Conservation (phyloP, 2,329 filamentous ascomycete genomes). For the Chalaropsis ovoidea region DNA sequence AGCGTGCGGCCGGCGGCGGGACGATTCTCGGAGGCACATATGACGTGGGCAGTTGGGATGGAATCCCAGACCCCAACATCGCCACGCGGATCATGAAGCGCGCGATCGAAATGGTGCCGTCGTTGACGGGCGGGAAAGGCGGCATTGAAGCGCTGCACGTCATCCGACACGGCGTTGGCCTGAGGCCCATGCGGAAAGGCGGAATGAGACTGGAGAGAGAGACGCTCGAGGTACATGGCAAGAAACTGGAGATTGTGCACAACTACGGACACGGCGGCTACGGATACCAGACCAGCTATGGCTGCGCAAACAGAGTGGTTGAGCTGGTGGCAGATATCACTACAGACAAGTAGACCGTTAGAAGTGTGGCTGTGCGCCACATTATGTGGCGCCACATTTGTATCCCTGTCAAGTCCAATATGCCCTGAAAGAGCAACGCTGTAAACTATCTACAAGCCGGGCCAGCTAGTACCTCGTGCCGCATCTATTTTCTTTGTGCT, state of each 20-base stretch:
- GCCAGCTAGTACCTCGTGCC: background rate
- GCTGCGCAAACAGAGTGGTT: constrained; percentile 57
- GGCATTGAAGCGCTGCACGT: constrained; percentile 65
- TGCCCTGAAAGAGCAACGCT: background rate
- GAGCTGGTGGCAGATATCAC: constrained; percentile 55
- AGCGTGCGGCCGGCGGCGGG: constrained; percentile 66
- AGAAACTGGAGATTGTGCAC: constrained; percentile 62
- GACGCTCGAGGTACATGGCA: constrained; percentile 45
- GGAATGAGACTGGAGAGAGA: constrained; percentile 64
- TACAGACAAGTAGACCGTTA: background rate
- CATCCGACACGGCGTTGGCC: constrained; percentile 69
- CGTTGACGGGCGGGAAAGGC: constrained; percentile 54
- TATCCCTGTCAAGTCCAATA: constrained; percentile 4
- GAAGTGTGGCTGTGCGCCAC: background rate
- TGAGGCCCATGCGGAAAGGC: constrained; percentile 62
- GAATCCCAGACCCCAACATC: constrained; percentile 66
- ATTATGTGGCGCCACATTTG: background rate
- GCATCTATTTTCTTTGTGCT: background rate
- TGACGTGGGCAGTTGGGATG: constrained; percentile 69
- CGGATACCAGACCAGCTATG: constrained; percentile 63
- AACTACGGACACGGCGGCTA: constrained; percentile 72
- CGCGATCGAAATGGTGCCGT: constrained; percentile 53
- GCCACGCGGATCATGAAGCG: constrained; percentile 76
- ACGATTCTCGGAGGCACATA: constrained; percentile 82
- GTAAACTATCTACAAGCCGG: constrained; percentile 6